Evolutionary conservation across 2,329 filamentous ascomycete genomes (phyloP), one percentile per base, ranked within the genome.

Genomic region (Trichophaea hybrida): DNA sequence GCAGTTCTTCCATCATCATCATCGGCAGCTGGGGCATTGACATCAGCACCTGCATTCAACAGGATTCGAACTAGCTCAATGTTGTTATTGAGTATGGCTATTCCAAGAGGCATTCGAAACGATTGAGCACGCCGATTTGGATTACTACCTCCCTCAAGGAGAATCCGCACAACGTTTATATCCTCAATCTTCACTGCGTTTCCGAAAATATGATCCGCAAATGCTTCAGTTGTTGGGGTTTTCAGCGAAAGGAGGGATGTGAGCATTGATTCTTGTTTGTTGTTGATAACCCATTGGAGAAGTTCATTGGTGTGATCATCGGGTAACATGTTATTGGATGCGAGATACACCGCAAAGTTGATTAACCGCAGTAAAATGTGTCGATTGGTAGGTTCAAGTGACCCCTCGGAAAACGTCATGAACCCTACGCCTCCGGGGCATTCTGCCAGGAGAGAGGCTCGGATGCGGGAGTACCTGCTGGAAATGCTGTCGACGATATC

Each of bases 31-130:
- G 40, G 32, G 15, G 33, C 48, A 53, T 58, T 58, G 32, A 40
- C 7, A 35, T 58, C 48, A 1, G 56, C 56, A 37, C 56, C 56
- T 15, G 44, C 56, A 15, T 51, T 12, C 15, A 58, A 44, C 33
- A 58, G 40, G 6, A 24, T 46, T 40, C 49, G 31, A 33, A 57
- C 40, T 7, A 49, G 8, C 10, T 49, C 55, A n/a, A 57, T n/a
- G 37, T 55, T 17, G 24, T 12, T 12, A 2, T 17, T 24, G 24
- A 24, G 24, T 24, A 24, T 24, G 24, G 24, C 24, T 24, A 24
- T 24, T 24, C 24, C 24, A 49, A 17, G 44, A 17, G 44, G 13
- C 10, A n/a, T n/a, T 8, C 5, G 13, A 49, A 3, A 2, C 44
- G 7, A 8, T 12, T 6, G 32, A 13, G 17, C 6, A 12, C 15